Conservation (phyloP, 345 rosid genomes). For the Acer saccharum region DNA sequence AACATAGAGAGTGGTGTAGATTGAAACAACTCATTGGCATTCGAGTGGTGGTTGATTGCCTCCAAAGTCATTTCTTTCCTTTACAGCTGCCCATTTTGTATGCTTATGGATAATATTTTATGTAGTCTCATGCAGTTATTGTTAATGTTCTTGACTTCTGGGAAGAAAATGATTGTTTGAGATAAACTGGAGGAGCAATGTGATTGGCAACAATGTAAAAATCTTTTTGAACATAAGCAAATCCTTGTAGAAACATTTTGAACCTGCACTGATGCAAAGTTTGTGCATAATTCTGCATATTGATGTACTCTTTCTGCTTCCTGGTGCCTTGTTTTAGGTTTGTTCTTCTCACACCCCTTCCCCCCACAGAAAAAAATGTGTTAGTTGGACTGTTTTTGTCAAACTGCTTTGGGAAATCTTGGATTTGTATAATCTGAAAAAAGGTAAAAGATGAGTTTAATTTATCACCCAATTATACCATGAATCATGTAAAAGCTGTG, state of each 20-base stretch:
- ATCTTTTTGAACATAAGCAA: neutral
- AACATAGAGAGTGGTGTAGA: too few relatives aligned
- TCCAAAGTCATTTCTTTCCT: conserved; percentile 9
- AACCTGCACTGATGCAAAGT: neutral
- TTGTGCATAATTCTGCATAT: neutral
- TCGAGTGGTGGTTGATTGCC: neutral
- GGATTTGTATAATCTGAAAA: neutral
- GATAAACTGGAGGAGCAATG: neutral
- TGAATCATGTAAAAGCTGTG: neutral
- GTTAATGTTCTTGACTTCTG: neutral
- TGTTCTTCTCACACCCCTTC: neutral
- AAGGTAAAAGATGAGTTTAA: neutral
- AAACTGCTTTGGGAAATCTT: neutral
- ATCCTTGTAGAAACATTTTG: neutral
- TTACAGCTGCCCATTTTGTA: neutral
- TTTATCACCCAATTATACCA: neutral
- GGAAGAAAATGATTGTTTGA: neutral
- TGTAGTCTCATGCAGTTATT: neutral
- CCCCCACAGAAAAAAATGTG: neutral
- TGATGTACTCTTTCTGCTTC: neutral
- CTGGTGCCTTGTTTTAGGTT: neutral
- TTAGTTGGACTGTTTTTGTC: neutral
- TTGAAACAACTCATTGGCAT: neutral
- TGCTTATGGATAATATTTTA: neutral
- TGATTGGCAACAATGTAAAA: neutral